A percentile compares a stretch with the other conserved stretches of the same genome.
Conservation (phyloP, 306 rosid genomes). For the Castanea crenata region DNA sequence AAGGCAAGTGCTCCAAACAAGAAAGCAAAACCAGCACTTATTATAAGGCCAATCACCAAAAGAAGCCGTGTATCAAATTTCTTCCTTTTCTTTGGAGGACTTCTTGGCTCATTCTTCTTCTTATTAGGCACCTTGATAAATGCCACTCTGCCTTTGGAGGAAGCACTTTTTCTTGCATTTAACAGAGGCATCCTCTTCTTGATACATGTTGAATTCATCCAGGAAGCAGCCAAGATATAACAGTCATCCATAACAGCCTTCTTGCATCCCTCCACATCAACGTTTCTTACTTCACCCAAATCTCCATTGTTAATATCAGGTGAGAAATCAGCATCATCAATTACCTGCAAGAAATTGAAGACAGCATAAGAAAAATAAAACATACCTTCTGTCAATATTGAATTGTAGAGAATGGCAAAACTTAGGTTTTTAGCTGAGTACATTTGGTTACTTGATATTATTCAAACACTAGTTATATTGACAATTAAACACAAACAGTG, state of each 20-base stretch:
- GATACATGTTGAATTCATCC: slow-evolving; percentile 9
- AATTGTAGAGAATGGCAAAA: too few relatives aligned
- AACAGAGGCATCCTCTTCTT: slow-evolving; percentile 33
- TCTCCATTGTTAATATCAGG: background rate
- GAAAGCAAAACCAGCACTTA: slow-evolving; percentile 32
- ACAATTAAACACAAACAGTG: too few relatives aligned
- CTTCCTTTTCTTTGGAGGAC: background rate
- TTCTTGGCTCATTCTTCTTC: background rate
- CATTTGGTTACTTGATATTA: too few relatives aligned
- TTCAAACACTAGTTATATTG: too few relatives aligned
- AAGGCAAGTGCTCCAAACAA: slow-evolving; percentile 29
- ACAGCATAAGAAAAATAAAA: too few relatives aligned
- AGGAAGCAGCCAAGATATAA: slow-evolving; percentile 26
- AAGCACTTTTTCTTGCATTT: slow-evolving; percentile 34
- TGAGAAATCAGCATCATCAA: slow-evolving; percentile 33
- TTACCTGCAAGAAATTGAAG: too few relatives aligned
- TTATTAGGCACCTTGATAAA: slow-evolving; percentile 14
- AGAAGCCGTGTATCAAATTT: slow-evolving; percentile 11
- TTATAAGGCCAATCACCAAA: slow-evolving; percentile 21
- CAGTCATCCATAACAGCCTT: slow-evolving; percentile 31
- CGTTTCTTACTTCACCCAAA: background rate
- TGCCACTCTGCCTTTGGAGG: slow-evolving; percentile 28
- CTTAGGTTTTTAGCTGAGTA: too few relatives aligned
- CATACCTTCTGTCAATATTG: too few relatives aligned
- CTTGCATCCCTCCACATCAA: slow-evolving; percentile 29